These are phyloP conservation scores for Metarhizium guizhouense DNA, from an alignment of 2,329 filamentous ascomycete species.

Conservation along the genomic window DNA sequence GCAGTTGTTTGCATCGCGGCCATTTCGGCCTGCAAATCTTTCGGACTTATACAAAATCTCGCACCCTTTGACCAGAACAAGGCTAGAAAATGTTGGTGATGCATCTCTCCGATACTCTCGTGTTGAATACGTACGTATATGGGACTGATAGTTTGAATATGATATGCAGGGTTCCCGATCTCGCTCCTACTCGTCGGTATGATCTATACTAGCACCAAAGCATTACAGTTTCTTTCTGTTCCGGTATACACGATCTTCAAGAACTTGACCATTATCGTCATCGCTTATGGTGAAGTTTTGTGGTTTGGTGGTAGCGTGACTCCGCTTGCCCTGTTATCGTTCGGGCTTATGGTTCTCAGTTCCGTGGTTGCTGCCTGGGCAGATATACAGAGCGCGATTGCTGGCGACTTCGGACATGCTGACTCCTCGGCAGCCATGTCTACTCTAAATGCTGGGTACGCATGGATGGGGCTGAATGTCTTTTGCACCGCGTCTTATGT, in stretches of 20 bases:
- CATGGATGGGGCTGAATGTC: constrained; percentile 98
- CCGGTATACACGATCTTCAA: constrained; percentile 99
- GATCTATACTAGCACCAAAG: constrained; percentile 97
- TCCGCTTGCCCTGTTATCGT: constrained; percentile 79
- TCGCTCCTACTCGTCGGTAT: constrained; percentile 93
- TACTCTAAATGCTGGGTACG: constrained; percentile 86
- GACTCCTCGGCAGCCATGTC: constrained; percentile 70
- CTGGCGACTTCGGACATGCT: constrained; percentile 44
- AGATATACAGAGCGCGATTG: constrained; percentile 80
- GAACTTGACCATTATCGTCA: constrained; percentile 97
- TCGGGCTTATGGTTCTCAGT: constrained; percentile 92
- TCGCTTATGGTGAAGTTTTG: constrained; percentile 94
- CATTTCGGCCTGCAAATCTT: constrained; percentile 73
- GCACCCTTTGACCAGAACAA: constrained; percentile 78
- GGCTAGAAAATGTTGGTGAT: constrained; percentile 74
- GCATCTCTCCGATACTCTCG: too few species aligned
- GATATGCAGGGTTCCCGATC: constrained; percentile 75
- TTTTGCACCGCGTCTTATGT: constrained; percentile 88
- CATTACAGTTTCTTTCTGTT: constrained; percentile 91
- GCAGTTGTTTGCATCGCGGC: constrained; percentile 80
- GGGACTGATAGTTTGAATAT: not conserved
- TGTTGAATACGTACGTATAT: too few species aligned
- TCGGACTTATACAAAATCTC: constrained; percentile 73
- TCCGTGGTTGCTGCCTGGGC: constrained; percentile 95
- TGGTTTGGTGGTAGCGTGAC: constrained; percentile 96